phyloP scores from a whole-genome alignment of 1,139 yeast genomes.

The Magnusiomyces ingens region DNA sequence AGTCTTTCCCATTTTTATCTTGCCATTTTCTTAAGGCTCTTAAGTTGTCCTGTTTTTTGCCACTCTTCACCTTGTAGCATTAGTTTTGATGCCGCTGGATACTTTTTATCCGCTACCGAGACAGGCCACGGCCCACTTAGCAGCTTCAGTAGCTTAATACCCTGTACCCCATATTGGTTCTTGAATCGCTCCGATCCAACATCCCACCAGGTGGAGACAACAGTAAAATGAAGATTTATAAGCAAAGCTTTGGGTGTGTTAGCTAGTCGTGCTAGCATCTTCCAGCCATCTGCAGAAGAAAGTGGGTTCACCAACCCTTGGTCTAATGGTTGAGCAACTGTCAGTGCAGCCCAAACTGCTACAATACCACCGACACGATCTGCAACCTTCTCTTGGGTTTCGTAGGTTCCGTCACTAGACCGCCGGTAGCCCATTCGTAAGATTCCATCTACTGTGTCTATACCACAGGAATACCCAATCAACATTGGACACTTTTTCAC shows the following conservation, averaged over 20 bases:
- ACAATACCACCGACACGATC: conserved; percentile 84
- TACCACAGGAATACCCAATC: conserved; percentile 68
- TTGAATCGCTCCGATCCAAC: conserved; percentile 56
- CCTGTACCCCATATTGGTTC: conserved; percentile 62
- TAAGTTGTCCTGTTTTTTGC: conserved; percentile 40
- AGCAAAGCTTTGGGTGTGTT: conserved; percentile 39
- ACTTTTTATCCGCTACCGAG: conserved; percentile 43
- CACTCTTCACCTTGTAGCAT: conserved; percentile 75
- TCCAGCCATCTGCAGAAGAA: conserved; percentile 57
- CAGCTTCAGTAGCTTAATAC: conserved; percentile 48
- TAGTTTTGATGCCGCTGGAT: conserved; percentile 74
- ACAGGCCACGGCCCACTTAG: conserved; percentile 47
- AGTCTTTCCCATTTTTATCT: conserved; percentile 4
- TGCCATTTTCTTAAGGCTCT: conserved; percentile 23
- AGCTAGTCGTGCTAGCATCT: conserved; percentile 58
- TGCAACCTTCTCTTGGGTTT: conserved; percentile 64
- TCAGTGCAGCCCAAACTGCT: conserved; percentile 71
- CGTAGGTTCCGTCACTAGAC: conserved; percentile 54
- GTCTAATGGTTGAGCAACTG: conserved; percentile 34
- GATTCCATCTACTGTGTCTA: conserved; percentile 81
- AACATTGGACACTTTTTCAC: conserved; percentile 87
- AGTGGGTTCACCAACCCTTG: conserved; percentile 40
- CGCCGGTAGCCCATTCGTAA: conserved; percentile 83
- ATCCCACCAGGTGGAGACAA: conserved; percentile 90
- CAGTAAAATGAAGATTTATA: conserved; percentile 62